Conservation (phyloP, 805 yeast genomes). For the Huiozyma naganishii region DNA sequence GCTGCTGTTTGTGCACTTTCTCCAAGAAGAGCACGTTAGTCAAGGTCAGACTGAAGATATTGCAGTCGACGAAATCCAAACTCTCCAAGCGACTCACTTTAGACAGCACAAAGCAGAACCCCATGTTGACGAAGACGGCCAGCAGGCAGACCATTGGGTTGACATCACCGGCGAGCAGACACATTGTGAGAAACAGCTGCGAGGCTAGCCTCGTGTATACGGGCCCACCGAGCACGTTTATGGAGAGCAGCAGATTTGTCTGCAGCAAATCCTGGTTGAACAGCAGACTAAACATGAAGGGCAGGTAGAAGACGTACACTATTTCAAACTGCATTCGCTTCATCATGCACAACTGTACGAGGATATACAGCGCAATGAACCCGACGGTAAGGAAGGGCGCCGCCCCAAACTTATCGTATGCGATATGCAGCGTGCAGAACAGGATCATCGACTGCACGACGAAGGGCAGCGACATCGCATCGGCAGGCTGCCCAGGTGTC, state of each 20-base stretch:
- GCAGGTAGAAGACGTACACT: slow-evolving; percentile 26
- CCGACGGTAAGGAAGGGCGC: slow-evolving; percentile 1
- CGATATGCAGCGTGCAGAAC: slow-evolving; percentile 1
- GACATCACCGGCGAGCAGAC: slow-evolving; percentile 13
- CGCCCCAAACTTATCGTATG: neutral
- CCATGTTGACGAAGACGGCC: slow-evolving; percentile 17
- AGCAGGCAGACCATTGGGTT: slow-evolving; percentile 2
- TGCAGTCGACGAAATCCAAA: slow-evolving; percentile 30
- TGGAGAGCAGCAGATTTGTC: slow-evolving; percentile 24
- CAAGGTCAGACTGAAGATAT: slow-evolving; percentile 29
- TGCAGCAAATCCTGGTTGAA: slow-evolving; percentile 18
- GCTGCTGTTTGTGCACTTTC: slow-evolving; percentile 5
- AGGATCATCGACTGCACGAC: slow-evolving; percentile 1
- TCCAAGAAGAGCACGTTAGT: slow-evolving; percentile 28
- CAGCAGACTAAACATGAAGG: slow-evolving; percentile 23
- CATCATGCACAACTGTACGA: slow-evolving; percentile 1
- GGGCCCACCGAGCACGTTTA: slow-evolving; percentile 22
- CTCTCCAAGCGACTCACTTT: slow-evolving; percentile 28
- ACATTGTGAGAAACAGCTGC: slow-evolving; percentile 16
- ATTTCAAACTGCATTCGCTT: slow-evolving; percentile 22
- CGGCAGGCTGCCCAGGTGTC: too few relatives aligned
- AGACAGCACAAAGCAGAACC: slow-evolving; percentile 18
- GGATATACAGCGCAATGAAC: slow-evolving; percentile 1
- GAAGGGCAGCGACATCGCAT: neutral
- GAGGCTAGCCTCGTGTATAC: slow-evolving; percentile 12